A percentile compares a stretch with the other conserved stretches of the same genome.
Conservation (phyloP, 108 stramenopile species). For the Conticribra weissflogii region DNA sequence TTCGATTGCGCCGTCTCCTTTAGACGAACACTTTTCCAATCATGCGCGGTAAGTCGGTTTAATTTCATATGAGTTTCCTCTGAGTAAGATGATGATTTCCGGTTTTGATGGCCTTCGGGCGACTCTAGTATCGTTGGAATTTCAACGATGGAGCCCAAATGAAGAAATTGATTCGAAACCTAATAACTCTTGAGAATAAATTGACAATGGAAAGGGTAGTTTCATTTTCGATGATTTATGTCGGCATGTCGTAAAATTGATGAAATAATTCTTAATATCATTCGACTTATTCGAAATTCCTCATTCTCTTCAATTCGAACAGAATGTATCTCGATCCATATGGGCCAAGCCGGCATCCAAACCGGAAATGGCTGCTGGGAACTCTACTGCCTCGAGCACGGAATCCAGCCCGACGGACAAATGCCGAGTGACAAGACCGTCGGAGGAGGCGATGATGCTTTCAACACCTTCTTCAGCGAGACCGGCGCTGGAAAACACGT, state of each 20-base stretch:
- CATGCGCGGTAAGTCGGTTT: slow-evolving; percentile 50
- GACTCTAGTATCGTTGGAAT: background rate
- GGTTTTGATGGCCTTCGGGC: background rate
- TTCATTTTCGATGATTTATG: background rate
- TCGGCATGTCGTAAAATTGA: background rate
- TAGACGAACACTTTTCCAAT: slow-evolving; percentile 15
- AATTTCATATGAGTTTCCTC: background rate
- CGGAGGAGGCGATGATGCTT: slow-evolving; percentile 86
- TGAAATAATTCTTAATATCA: background rate
- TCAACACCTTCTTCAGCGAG: slow-evolving; percentile 99
- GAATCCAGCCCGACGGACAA: slow-evolving; percentile 94
- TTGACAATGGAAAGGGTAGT: background rate
- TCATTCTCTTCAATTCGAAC: slow-evolving; percentile 7
- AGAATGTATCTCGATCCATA: slow-evolving; percentile 90
- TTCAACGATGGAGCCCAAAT: background rate
- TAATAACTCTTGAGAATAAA: too few relatives aligned
- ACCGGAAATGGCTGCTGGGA: slow-evolving; percentile 98
- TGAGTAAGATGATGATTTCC: background rate
- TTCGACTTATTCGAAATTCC: background rate
- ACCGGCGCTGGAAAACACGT: slow-evolving; percentile 98
- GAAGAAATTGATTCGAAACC: background rate
- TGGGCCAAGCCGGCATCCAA: slow-evolving; percentile 97
- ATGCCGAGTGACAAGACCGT: slow-evolving; percentile 87
- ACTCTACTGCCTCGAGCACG: slow-evolving; percentile 98
- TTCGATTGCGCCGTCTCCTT: slow-evolving; percentile 13